Percentiles rank a stretch among this genome's conserved stretches.
Evolutionary conservation across 441 rosid genomes (phyloP).

Genomic region (Bruguiera hainesii): DNA sequence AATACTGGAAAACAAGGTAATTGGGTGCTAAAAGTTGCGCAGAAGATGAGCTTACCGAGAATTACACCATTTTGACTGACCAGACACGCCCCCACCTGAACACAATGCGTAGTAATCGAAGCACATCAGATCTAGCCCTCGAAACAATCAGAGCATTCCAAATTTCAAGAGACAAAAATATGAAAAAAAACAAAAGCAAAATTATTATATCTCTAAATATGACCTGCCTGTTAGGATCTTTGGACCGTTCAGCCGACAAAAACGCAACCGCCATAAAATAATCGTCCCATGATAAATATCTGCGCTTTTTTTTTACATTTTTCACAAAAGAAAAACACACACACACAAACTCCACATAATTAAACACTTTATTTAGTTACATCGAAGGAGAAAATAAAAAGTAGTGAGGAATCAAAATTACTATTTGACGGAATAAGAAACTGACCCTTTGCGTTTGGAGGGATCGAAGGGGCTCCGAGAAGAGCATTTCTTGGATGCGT

Average conservation of each 20-base stretch:
- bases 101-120: neutral
- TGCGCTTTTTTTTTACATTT: slow-evolving; percentile 17
- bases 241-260: slow-evolving; percentile 82
- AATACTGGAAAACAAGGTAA: neutral
- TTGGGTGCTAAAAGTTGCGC: neutral
- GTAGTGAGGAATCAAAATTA: neutral
- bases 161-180: neutral
- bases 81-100: slow-evolving; percentile 95
- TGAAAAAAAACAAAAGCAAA: neutral
- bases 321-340: neutral
- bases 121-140: neutral
- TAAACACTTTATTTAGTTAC: neutral
- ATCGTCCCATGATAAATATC: slow-evolving; percentile 94
- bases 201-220: slow-evolving; percentile 1
- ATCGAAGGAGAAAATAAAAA: neutral
- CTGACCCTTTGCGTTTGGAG: slow-evolving; percentile 70
- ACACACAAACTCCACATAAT: no score
- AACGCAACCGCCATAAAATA: slow-evolving; percentile 96
- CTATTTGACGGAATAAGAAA: slow-evolving; percentile 1
- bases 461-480: slow-evolving; percentile 64
- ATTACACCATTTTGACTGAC: slow-evolving; percentile 84
- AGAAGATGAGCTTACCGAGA: slow-evolving; percentile 50
- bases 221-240: slow-evolving; percentile 99
- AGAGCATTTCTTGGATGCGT: slow-evolving; percentile 29
- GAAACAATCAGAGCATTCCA: slow-evolving; percentile 14